Evolutionary conservation across 2,329 filamentous ascomycete species (phyloP), one percentile per base, ranked within the genome.

Genomic region (Capronia coronata): DNA sequence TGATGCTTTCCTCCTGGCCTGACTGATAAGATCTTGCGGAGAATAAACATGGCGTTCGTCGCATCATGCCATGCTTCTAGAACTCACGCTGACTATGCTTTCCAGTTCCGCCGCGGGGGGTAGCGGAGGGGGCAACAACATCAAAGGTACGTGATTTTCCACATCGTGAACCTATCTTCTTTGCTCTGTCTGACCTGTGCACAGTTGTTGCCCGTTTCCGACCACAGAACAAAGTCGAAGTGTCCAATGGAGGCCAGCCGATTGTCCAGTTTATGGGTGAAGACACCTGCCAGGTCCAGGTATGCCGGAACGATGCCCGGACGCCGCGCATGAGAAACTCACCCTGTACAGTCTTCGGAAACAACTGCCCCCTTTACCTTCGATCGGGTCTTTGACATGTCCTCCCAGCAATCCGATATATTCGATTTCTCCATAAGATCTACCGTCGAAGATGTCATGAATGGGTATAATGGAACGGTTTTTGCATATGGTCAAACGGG

Each of bases 401-500:
- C 78, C 69, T 93, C 87, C 64, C 82, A 82, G 64, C 93, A 98
- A 71, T 76, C 80, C 64, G 90, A 97, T 71, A 89, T 98, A 64
- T 98, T 98, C 74, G 87, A 97, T 71, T 98, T 93, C 74, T 97
- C 93, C 35, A 97, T 98, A 69, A 84, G 86, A 58, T 81, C 87
- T 21, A 97, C 93, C 16, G 93, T 98, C 61, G 91, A 97, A 73
- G 93, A 97, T 68, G 96, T 98, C 61, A 78, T 98, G 59, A 95
- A 97, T 71, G 93, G 93, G 59, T 98, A 98, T 79, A 98, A 98
- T 74, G 93, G 91, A 66, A 97, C 91, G 11, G 91, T 98, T 61
- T 97, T 98, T 64, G 93, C 93, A 56, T 98, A 98, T 68, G 93
- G 93, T 59, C 93, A 97, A 76, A 98, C 93, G 1, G 93, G 93